phyloP scores from a whole-genome alignment of 164 flowering plant species.

The Liriodendron chinense region DNA sequence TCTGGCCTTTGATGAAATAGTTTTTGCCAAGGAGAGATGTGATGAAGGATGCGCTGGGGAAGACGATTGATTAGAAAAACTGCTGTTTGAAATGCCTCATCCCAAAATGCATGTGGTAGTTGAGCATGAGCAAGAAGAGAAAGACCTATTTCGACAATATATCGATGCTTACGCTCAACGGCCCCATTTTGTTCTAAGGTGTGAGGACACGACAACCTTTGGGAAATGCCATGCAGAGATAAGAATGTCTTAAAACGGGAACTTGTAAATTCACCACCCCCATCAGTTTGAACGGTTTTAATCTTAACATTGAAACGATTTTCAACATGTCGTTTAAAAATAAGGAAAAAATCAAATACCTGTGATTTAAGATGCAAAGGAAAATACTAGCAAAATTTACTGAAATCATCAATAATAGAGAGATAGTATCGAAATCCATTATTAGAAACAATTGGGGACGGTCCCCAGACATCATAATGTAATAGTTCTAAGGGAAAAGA shows the following conservation, averaged over 20 bases:
- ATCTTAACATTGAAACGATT: not conserved
- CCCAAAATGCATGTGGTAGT: not conserved
- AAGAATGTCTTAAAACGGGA: not conserved
- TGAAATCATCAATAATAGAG: not conserved
- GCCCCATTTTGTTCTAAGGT: conserved; percentile 5
- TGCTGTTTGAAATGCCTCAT: not conserved
- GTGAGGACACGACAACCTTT: not conserved
- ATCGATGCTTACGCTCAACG: not conserved
- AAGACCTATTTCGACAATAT: not conserved
- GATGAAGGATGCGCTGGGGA: not conserved
- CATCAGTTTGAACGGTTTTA: not conserved
- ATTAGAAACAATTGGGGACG: not conserved
- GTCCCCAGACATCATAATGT: conserved; percentile 7
- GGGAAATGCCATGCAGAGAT: not conserved
- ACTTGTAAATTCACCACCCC: not conserved
- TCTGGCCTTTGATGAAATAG: not conserved
- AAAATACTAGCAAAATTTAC: not conserved
- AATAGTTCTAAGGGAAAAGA: not conserved
- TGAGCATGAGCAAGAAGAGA: not conserved
- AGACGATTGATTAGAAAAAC: no score
- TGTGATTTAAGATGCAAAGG: not conserved
- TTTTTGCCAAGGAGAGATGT: not conserved
- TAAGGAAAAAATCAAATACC: not conserved
- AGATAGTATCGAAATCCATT: not conserved
- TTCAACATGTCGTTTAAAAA: not conserved